Conservation (phyloP, 139 green algal species). For the Auxenochlorella pyrenoidosa region DNA sequence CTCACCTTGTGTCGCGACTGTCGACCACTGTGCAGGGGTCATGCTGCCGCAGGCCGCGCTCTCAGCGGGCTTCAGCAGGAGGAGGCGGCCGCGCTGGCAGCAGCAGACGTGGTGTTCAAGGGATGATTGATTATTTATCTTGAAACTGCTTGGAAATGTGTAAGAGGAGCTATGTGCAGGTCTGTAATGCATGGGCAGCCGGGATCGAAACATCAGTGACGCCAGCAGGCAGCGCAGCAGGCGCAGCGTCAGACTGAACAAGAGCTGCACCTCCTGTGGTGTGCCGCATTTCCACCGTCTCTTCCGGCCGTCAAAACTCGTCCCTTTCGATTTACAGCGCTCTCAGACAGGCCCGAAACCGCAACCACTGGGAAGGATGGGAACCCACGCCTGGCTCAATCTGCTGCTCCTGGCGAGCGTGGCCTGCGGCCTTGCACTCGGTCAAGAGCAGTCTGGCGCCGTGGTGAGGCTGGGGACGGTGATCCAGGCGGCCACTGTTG, state of each 20-base stretch:
- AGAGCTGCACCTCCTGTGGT: too few relatives aligned
- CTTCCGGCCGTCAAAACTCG: too few relatives aligned
- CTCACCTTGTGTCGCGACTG: not conserved
- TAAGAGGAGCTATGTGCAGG: not conserved
- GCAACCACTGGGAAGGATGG: too few relatives aligned
- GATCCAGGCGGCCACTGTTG: too few relatives aligned
- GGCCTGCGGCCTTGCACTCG: not conserved
- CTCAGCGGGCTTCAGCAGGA: constrained; percentile 17
- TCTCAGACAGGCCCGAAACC: too few relatives aligned
- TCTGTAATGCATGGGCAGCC: too few relatives aligned
- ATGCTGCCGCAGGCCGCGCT: not conserved
- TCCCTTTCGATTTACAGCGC: too few relatives aligned
- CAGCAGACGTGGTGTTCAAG: constrained; percentile 11
- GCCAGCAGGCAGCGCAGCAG: too few relatives aligned
- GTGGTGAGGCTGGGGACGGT: not conserved
- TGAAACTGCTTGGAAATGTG: not conserved
- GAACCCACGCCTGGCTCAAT: too few relatives aligned
- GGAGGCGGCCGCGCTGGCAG: not conserved
- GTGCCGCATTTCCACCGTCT: too few relatives aligned
- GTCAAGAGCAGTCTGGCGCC: not conserved
- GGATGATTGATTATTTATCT: not conserved
- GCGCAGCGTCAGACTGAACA: too few relatives aligned
- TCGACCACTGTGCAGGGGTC: not conserved
- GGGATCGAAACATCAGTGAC: too few relatives aligned
- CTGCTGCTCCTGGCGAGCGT: not conserved